A percentile compares a stretch with the other conserved stretches of the same genome.
These are phyloP conservation scores for Wallacemonas sp. DNA, from an alignment of 208 protist species.

Conservation along the genomic window DNA sequence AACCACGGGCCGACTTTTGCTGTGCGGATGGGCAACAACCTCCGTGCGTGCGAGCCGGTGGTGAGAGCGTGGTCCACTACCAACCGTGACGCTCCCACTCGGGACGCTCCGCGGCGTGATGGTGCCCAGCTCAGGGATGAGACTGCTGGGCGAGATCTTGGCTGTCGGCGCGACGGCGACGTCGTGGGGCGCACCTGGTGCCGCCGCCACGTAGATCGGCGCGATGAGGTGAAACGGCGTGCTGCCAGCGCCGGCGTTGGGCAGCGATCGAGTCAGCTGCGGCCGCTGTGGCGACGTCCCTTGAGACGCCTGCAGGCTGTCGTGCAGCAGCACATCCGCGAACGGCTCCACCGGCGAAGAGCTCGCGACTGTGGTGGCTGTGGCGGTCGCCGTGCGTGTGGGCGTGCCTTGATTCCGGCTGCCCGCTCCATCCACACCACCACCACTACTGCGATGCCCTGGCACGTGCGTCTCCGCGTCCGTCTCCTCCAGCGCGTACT, in stretches of 20 bases:
- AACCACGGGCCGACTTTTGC: neutral
- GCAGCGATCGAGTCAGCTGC: neutral
- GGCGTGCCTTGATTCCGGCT: neutral
- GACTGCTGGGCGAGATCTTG: conserved; percentile 26
- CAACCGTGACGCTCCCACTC: conserved; percentile 6
- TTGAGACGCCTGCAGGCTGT: conserved; percentile 16
- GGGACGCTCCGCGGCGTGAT: conserved; percentile 38
- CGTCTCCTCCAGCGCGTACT: neutral
- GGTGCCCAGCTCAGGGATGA: conserved; percentile 38
- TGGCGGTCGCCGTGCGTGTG: neutral
- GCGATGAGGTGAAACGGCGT: neutral
- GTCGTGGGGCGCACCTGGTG: neutral
- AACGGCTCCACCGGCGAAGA: conserved; percentile 46
- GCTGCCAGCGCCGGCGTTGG: neutral
- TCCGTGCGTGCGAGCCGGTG: neutral
- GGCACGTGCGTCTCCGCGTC: neutral
- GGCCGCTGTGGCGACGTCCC: conserved; percentile 7
- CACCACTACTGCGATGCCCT: no score
- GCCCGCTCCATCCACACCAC: no score
- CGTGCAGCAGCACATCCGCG: conserved; percentile 42
- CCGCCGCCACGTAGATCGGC: neutral
- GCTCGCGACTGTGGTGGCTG: neutral
- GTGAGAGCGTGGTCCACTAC: neutral
- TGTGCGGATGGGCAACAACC: neutral
- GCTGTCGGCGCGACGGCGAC: neutral